Conservation (phyloP, 306 rosid genomes). For the Bauhinia variegata region DNA sequence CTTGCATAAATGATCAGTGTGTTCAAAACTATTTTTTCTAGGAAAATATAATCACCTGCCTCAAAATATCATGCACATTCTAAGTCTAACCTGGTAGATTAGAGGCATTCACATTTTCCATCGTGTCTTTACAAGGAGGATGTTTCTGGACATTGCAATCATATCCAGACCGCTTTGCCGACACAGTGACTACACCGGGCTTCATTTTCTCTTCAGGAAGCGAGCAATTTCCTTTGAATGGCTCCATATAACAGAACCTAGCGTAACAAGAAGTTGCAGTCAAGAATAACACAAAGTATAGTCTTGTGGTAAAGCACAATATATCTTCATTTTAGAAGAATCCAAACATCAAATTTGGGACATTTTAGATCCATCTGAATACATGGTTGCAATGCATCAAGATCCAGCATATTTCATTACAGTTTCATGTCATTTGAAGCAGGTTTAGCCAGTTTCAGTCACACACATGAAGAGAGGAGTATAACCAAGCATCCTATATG, state of each 20-base stretch:
- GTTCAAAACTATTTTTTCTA: no score
- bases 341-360: neutral
- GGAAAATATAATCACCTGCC: neutral
- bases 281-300: neutral
- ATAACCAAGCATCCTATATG: no score
- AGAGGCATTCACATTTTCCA: conserved; percentile 18
- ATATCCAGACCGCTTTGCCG: conserved; percentile 50
- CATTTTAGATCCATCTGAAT: neutral
- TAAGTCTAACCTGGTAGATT: conserved; percentile 37
- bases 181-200: conserved; percentile 41
- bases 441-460: neutral
- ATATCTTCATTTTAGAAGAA: neutral
- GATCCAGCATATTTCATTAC: no score
- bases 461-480: no score
- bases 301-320: neutral
- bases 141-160: conserved; percentile 13
- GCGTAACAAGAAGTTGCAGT: conserved; percentile 20
- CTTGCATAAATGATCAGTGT: no score
- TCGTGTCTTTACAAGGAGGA: conserved; percentile 8
- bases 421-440: no score
- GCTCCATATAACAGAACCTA: conserved; percentile 65
- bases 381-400: no score
- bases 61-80: neutral
- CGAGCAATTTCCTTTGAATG: conserved; percentile 48
- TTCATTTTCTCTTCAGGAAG: conserved; percentile 42